Evolutionary conservation across 495 filamentous ascomycete genomes (phyloP), one percentile per base, ranked within the genome.

Genomic region (Patellaria atrata): DNA sequence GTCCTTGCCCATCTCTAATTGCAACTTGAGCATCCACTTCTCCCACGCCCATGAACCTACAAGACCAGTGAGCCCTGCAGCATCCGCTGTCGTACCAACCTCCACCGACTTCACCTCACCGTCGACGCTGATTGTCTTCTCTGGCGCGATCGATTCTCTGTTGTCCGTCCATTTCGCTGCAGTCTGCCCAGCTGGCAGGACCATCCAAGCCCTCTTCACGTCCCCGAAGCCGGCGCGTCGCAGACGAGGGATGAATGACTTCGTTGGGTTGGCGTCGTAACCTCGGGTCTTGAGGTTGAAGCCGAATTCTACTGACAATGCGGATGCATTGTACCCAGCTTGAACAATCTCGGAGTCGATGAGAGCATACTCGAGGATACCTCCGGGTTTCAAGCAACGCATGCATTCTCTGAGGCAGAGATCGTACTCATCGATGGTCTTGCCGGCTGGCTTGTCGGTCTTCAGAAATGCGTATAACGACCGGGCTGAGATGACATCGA

Each of bases 21-120:
- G 77, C 48, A 86, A 60, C 57, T 79, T 82, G 41, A 94, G 51
- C 56, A 94, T 68, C 89, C 89, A 96, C 56, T 81, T 79, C 68
- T 96, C 89, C 87, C 87, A 97, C 45, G 76, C 70, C 83, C 87
- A 92, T 17, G 76, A 73, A 9, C 85, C 89, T 3, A 92, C 71
- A 12, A 94, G 49, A 4, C 84, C 84, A 0, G 82, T 75, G 30
- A 94, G 62, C 38, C 65, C 73, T 1, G 83, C 82, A 14, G 71
- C 71, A 44, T 79, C 73, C 15, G 73, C 71, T 0, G 80, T 79
- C 31, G 72, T 80, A 2, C 84, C 86, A 33, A 68, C 68, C 19
- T 68, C 61, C n/a, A n/a, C n/a, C n/a, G n/a, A n/a, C n/a, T n/a
- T n/a, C 27, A 52, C 47, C 10, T 51, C 28, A 20, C 50, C 54